phyloP scores from a whole-genome alignment of 2,329 filamentous ascomycete genomes.

The Apiospora aurea region DNA sequence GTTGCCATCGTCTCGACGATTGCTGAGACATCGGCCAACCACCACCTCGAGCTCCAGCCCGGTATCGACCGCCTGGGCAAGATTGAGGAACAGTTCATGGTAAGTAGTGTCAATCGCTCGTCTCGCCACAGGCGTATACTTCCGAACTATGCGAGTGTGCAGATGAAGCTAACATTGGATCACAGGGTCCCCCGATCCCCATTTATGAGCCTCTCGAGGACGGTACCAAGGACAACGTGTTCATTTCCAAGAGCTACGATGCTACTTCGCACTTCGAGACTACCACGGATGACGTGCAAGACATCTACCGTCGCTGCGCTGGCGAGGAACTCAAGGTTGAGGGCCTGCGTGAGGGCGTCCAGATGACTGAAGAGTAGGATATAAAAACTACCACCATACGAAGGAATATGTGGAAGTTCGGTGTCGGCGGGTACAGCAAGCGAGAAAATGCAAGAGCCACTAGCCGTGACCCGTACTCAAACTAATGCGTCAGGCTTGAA shows the following conservation, averaged over 20 bases:
- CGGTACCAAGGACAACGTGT: constrained; percentile 88
- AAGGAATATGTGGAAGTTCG: constrained; percentile 4
- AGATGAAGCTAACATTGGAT: constrained; percentile 17
- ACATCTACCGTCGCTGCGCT: constrained; percentile 85
- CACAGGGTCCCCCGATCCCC: constrained; percentile 80
- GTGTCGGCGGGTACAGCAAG: background rate
- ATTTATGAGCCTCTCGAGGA: constrained; percentile 89
- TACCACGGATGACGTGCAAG: constrained; percentile 85
- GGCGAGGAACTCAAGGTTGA: constrained; percentile 89
- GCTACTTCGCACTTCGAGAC: constrained; percentile 98
- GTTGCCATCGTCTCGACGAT: constrained; percentile 98
- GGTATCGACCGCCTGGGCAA: constrained; percentile 90
- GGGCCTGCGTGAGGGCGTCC: constrained; percentile 80
- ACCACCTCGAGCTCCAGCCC: constrained; percentile 92
- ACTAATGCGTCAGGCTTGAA: constrained; percentile 8
- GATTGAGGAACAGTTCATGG: constrained; percentile 98
- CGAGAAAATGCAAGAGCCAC: background rate
- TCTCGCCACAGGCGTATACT: background rate
- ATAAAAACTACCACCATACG: background rate
- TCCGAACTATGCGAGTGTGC: background rate
- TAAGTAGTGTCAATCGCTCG: constrained; percentile 43
- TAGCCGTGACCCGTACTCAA: background rate
- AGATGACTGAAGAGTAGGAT: constrained; percentile 70
- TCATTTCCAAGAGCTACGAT: constrained; percentile 98
- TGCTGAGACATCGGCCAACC: constrained; percentile 88